Evolutionary conservation across 2,329 filamentous ascomycete species (phyloP).

Genomic region (Epichloe uncinata): DNA sequence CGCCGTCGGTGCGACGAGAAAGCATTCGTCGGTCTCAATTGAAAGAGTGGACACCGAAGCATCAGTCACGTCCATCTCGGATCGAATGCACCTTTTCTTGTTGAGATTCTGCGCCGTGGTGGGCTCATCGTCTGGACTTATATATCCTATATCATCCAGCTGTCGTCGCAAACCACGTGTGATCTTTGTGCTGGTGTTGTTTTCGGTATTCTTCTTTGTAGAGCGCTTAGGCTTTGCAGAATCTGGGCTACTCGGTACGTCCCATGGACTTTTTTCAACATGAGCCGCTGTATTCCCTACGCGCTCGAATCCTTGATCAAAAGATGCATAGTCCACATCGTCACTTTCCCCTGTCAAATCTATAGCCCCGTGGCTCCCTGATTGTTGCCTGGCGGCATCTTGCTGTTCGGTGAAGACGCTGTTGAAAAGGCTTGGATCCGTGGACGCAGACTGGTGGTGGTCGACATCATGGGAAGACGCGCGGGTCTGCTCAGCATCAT

Average conservation of each 20-base stretch:
- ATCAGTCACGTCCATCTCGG: slow-evolving; percentile 3
- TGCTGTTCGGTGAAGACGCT: slow-evolving; percentile 34
- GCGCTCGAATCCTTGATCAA: slow-evolving; percentile 6
- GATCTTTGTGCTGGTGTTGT: slow-evolving; percentile 7
- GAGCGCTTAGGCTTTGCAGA: slow-evolving; percentile 1
- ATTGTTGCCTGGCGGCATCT: slow-evolving; percentile 15
- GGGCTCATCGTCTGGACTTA: slow-evolving; percentile 7
- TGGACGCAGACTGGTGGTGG: slow-evolving; percentile 25
- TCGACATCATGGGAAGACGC: slow-evolving; percentile 9
- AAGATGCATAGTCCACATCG: slow-evolving; percentile 1
- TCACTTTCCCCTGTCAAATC: slow-evolving; percentile 1
- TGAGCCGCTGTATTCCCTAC: neutral
- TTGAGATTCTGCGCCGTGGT: neutral
- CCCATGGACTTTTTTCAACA: slow-evolving; percentile 24
- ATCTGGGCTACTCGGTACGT: slow-evolving; percentile 31
- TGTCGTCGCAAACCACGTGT: slow-evolving; percentile 8
- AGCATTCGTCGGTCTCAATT: slow-evolving; percentile 14
- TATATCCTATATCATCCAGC: slow-evolving; percentile 9
- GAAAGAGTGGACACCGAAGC: slow-evolving; percentile 8
- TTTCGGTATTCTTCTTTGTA: neutral
- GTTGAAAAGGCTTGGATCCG: slow-evolving; percentile 34
- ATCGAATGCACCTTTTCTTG: neutral
- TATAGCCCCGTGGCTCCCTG: neutral
- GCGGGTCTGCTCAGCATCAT: neutral
- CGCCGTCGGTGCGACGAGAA: slow-evolving; percentile 20